Evolutionary conservation across 176 grass and related monocot genomes (phyloP).

Genomic region (Ensete ventricosum): DNA sequence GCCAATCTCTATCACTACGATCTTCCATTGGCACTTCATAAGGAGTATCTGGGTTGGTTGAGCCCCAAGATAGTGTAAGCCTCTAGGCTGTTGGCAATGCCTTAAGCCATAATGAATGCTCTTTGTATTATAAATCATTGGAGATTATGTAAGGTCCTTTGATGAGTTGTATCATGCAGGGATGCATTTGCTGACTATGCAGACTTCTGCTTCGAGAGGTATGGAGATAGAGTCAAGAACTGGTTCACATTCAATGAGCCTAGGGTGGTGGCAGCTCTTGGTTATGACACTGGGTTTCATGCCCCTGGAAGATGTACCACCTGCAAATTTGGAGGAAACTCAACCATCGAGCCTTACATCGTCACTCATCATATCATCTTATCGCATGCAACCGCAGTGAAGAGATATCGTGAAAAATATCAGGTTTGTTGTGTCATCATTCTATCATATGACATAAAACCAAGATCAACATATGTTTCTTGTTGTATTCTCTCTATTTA

Average conservation of each 20-base stretch:
- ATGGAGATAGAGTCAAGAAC: constrained; percentile 68
- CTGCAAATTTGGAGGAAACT: constrained; percentile 37
- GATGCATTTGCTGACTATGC: constrained; percentile 41
- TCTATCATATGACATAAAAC: too few species aligned
- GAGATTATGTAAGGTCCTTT: too few species aligned
- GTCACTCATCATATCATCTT: constrained; percentile 50
- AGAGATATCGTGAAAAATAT: constrained; percentile 10
- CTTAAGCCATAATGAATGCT: too few species aligned
- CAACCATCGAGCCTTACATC: constrained; percentile 44
- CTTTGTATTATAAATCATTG: too few species aligned
- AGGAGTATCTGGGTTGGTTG: constrained; percentile 45
- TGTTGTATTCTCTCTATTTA: too few species aligned
- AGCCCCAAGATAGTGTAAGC: constrained; percentile 43
- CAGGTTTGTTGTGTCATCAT: too few species aligned
- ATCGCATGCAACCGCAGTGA: constrained; percentile 52
- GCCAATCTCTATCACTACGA: constrained; percentile 52
- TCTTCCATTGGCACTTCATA: constrained; percentile 47
- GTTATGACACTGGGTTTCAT: constrained; percentile 40
- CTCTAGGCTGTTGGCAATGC: too few species aligned
- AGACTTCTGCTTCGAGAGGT: constrained; percentile 67
- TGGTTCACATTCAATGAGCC: constrained; percentile 64
- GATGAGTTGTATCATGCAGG: constrained; percentile 15
- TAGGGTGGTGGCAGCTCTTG: constrained; percentile 36
- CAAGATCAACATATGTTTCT: too few species aligned
- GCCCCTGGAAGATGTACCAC: constrained; percentile 41